These are phyloP conservation scores for Paramecium pentaurelia DNA, from an alignment of 73 alveolate species.

Conservation along the genomic window DNA sequence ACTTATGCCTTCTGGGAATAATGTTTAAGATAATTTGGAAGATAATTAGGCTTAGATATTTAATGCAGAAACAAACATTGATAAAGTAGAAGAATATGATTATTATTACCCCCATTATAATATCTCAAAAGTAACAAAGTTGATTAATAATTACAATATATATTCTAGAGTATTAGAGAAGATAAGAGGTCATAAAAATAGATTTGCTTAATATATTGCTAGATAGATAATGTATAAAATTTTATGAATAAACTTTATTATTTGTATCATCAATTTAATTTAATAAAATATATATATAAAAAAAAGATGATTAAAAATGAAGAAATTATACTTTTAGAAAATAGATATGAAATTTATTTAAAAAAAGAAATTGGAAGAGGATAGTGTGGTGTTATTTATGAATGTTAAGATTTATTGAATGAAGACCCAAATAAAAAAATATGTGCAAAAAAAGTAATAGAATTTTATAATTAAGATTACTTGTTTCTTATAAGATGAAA, in stretches of 20 bases:
- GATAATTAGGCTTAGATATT: not conserved
- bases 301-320: not conserved
- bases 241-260: not conserved
- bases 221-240: not conserved
- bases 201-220: not conserved
- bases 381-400: not conserved
- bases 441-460: not conserved
- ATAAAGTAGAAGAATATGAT: slow-evolving; percentile 2
- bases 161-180: not conserved
- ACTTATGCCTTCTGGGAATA: not conserved
- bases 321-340: not conserved
- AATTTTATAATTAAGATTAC: not conserved
- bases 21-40: not conserved
- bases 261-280: not conserved
- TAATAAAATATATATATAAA: no score
- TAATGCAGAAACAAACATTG: not conserved
- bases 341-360: not conserved
- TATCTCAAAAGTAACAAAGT: not conserved
- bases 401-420: not conserved
- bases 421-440: not conserved
- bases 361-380: not conserved
- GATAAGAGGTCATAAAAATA: not conserved
- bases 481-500: not conserved
- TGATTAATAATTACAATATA: not conserved
- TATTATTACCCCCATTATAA: not conserved